Conservation (phyloP, 169 alveolate genomes). For the Plasmodium adleri region DNA sequence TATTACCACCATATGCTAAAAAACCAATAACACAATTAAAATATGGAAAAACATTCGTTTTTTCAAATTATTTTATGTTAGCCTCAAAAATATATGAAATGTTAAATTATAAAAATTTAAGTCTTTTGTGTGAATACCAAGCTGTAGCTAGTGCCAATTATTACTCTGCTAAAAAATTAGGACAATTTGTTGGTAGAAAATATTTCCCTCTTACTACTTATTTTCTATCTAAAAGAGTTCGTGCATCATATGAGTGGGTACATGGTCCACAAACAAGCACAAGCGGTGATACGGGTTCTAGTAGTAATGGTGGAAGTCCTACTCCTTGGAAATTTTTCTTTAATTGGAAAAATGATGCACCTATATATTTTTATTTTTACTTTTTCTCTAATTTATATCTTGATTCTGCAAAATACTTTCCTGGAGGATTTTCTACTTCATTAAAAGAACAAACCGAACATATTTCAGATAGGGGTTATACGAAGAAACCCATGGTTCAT, state of each 20-base stretch:
- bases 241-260: no score
- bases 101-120: conserved; percentile 39
- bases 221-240: no score
- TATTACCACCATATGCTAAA: conserved; percentile 36
- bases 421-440: neutral
- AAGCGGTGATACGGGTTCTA: no score
- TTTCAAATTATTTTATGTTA: conserved; percentile 26
- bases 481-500: neutral
- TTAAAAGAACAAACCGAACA: neutral
- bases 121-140: conserved; percentile 40
- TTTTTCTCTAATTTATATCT: neutral
- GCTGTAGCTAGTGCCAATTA: conserved; percentile 20
- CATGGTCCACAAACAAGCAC: no score
- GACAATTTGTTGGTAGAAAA: conserved; percentile 22
- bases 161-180: conserved; percentile 14
- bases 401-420: neutral
- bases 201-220: no score
- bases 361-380: neutral
- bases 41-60: conserved; percentile 49
- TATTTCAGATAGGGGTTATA: no score
- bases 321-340: neutral
- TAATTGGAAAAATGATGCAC: conserved; percentile 2
- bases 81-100: conserved; percentile 2
- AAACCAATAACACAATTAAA: conserved; percentile 48
- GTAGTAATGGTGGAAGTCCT: no score